Evolutionary conservation across 2,329 filamentous ascomycete genomes (phyloP).

Genomic region (Decorospora gaudefroyi): DNA sequence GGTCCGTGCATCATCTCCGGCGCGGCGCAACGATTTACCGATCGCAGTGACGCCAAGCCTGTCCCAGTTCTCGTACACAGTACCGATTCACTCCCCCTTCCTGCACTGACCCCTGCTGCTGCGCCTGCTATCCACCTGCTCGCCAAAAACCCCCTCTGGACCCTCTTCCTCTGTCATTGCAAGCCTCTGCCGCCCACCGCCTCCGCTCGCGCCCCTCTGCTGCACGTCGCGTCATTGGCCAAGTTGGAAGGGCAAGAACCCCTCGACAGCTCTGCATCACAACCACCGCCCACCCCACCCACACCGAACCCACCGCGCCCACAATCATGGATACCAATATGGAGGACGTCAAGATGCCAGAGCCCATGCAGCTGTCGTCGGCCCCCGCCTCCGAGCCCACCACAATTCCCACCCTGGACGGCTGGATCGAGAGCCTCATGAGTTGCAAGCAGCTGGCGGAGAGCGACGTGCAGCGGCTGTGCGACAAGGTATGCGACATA

Average conservation of each 20-base stretch:
- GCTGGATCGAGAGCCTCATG: slow-evolving; percentile 99
- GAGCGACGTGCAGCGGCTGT: slow-evolving; percentile 91
- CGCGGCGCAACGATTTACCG: slow-evolving; percentile 11
- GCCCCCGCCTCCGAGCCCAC: slow-evolving; percentile 79
- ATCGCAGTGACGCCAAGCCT: slow-evolving; percentile 14
- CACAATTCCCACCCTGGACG: slow-evolving; percentile 89
- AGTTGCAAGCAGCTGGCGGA: slow-evolving; percentile 97
- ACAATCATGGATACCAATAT: slow-evolving; percentile 93
- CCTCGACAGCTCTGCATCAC: slow-evolving; percentile 41
- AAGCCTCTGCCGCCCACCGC: slow-evolving; percentile 8
- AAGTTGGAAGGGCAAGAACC: slow-evolving; percentile 46
- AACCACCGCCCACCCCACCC: slow-evolving; percentile 35
- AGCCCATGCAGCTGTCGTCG: slow-evolving; percentile 69
- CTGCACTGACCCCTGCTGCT: slow-evolving; percentile 26
- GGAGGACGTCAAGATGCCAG: slow-evolving; percentile 92
- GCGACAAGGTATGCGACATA: slow-evolving; percentile 75
- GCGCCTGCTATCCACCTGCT: slow-evolving; percentile 19
- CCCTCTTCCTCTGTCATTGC: slow-evolving; percentile 1
- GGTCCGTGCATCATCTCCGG: slow-evolving; percentile 4
- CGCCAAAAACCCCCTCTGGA: slow-evolving; percentile 15
- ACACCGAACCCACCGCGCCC: slow-evolving; percentile 22
- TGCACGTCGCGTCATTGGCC: slow-evolving; percentile 49
- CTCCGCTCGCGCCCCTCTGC: slow-evolving; percentile 17
- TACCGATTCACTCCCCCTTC: slow-evolving; percentile 28
- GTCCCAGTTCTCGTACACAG: slow-evolving; percentile 22